Evolutionary conservation across 192 early-diverging fungal species (phyloP), one percentile per base, ranked within the genome.

Genomic region (Backusella sp.): DNA sequence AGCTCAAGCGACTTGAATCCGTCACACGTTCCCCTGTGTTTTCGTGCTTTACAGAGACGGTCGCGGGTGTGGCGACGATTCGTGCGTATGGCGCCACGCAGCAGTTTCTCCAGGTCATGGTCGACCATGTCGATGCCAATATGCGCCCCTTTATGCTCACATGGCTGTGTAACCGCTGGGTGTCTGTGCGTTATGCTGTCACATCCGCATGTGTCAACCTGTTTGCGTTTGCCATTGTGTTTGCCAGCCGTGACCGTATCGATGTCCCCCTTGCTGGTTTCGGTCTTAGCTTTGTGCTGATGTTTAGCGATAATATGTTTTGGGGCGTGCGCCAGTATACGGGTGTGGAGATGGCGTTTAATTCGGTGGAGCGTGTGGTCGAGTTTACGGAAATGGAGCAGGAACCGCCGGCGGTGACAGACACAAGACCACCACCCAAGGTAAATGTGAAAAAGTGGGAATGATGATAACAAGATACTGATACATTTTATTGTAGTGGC

Each of bases 131-230:
- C 1, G 82, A 83, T 72, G 83, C 83, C 73, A 92, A 95, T 83
- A 91, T 94, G 78, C 83, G 96, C 7, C 91, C 96, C 0, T 95
- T 88, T 72, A 95, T 94, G 73, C 86, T 91, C 65, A 77, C 96
- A 39, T 95, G 95, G 93, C 86, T 87, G 44, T 82, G 89, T 39
- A 96, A 95, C 83, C 85, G 95, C 34, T 98, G 96, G 96, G 89
- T 98, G 52, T 93, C 89, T 69, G 75, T 95, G n/a, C 90, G 97
- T 6, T 91, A 92, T 52, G 92, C 91, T 67, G 75, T 91, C 11
- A 84, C 93, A 3, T 92, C 92, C 49, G 88, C 91, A 9, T 41
- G 90, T 12, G 92, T 97, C n/a, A 83, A 86, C 23, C 88, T 94
- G 32, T 83, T 85, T 30, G 84, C 92, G 2, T 90, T 89, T 3